These are phyloP conservation scores for Lasiodiplodia sp. DNA, from an alignment of 2,329 filamentous ascomycete genomes.

Conservation along the genomic window DNA sequence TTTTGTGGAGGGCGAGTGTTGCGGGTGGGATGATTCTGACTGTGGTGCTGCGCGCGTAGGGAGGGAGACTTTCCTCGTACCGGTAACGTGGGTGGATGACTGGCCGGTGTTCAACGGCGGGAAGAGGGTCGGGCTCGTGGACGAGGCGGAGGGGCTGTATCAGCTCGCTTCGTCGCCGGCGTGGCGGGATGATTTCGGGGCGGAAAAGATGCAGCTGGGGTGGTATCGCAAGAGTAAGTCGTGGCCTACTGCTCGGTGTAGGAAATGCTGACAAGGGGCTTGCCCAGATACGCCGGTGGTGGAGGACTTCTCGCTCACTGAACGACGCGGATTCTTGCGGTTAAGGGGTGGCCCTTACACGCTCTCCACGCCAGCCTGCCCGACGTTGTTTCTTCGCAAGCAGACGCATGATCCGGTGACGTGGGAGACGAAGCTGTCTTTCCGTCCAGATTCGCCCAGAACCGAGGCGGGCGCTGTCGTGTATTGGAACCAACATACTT, in stretches of 20 bases:
- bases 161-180: slow-evolving; percentile 31
- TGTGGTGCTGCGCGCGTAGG: slow-evolving; percentile 39
- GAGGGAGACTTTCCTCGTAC: slow-evolving; percentile 60
- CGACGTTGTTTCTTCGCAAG: slow-evolving; percentile 63
- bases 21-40: background rate
- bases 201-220: slow-evolving; percentile 42
- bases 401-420: slow-evolving; percentile 55
- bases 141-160: slow-evolving; percentile 34
- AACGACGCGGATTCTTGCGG: slow-evolving; percentile 54
- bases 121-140: slow-evolving; percentile 49
- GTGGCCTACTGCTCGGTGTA: fast-evolving
- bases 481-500: slow-evolving; percentile 62
- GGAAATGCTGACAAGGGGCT: background rate
- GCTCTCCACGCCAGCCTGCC: slow-evolving; percentile 58
- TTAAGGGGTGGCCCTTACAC: slow-evolving; percentile 62
- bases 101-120: slow-evolving; percentile 62
- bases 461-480: slow-evolving; percentile 63
- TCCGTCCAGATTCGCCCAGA: slow-evolving; percentile 51
- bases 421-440: slow-evolving; percentile 56
- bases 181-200: slow-evolving; percentile 51
- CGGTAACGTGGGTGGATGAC: slow-evolving; percentile 58
- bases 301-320: slow-evolving; percentile 55
- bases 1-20: background rate
- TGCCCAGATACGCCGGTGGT: slow-evolving; percentile 57
- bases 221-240: slow-evolving; percentile 51